These are phyloP conservation scores for Camellia japonica DNA, from an alignment of 148 eudicot genomes.

Conservation along the genomic window DNA sequence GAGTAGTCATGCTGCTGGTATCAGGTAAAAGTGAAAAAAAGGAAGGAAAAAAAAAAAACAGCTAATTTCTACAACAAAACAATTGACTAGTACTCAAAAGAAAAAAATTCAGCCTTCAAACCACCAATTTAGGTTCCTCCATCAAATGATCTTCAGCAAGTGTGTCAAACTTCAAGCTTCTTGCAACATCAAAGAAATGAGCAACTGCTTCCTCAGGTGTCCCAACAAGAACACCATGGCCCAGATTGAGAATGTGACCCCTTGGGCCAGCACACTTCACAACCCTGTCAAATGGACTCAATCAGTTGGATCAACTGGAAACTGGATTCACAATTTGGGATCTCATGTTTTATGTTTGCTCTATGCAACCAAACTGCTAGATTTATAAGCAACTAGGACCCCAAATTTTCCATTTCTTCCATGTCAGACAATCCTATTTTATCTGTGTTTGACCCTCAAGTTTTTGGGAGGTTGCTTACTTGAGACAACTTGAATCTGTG, in stretches of 20 bases:
- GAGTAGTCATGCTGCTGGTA: conserved; percentile 3
- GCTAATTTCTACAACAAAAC: conserved; percentile 1
- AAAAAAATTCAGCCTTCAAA: conserved; percentile 18
- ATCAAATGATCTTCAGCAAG: conserved; percentile 16
- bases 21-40: conserved; percentile 1
- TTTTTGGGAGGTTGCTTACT: background rate
- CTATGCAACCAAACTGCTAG: background rate
- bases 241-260: conserved; percentile 88
- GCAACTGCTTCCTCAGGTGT: conserved; percentile 97
- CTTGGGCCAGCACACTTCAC: conserved; percentile 81
- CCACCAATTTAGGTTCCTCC: conserved; percentile 37
- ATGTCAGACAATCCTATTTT: background rate
- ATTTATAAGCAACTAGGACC: background rate
- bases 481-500: background rate
- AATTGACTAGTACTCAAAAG: background rate
- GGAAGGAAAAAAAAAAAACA: background rate
- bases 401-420: background rate
- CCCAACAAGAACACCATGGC: conserved; percentile 95
- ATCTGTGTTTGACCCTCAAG: background rate
- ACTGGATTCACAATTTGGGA: background rate
- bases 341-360: background rate
- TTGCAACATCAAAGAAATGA: conserved; percentile 86
- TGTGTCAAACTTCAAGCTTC: conserved; percentile 54
- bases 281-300: conserved; percentile 58
- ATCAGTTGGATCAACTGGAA: background rate